Conservation (phyloP, 2,329 filamentous ascomycete species). For the Fusarium luffae region DNA sequence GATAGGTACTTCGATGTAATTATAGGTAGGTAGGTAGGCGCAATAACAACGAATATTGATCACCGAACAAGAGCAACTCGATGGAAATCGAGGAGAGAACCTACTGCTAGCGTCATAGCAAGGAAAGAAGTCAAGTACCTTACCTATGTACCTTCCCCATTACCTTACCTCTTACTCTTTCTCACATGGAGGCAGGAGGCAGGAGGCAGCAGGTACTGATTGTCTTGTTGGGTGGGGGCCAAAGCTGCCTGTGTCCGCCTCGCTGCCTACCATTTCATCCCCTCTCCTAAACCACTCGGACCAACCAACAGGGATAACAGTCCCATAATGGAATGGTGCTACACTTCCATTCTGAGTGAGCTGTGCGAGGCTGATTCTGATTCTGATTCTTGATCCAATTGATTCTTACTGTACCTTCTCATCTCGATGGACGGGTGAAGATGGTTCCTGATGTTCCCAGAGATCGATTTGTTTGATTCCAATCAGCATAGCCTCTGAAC, state of each 20-base stretch:
- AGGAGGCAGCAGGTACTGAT: not conserved
- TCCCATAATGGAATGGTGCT: not conserved
- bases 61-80: not conserved
- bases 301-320: constrained; percentile 25
- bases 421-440: not conserved
- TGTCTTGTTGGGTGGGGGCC: constrained; percentile 12
- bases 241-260: constrained; percentile 40
- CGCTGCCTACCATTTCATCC: constrained; percentile 40
- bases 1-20: not conserved
- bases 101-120: not conserved
- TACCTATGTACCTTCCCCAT: constrained; percentile 4
- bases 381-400: not conserved
- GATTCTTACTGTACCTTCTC: not conserved
- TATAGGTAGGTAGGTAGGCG: not conserved
- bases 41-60: not conserved
- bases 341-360: constrained; percentile 38
- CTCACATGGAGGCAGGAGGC: not conserved
- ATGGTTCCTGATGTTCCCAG: not conserved
- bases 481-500: not conserved
- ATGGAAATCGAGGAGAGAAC: not conserved
- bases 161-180: not conserved
- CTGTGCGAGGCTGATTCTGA: constrained; percentile 36
- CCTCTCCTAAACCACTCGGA: constrained; percentile 32
- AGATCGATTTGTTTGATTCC: not conserved
- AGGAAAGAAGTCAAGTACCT: not conserved